These are phyloP conservation scores for Trichoderma erinaceum DNA, from an alignment of 495 filamentous ascomycete genomes.

Conservation along the genomic window DNA sequence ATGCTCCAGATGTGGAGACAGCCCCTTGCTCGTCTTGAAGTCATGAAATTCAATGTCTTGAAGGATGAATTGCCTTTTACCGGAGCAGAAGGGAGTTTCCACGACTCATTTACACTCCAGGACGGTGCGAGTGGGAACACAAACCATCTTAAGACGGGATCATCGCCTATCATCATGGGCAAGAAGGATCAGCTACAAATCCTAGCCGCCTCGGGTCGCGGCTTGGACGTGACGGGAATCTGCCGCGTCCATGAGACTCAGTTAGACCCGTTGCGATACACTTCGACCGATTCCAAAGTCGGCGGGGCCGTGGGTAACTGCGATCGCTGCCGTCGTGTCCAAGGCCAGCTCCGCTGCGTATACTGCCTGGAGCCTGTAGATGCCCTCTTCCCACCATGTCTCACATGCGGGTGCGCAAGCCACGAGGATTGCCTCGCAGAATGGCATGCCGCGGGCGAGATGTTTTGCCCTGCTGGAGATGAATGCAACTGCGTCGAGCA, in stretches of 20 bases:
- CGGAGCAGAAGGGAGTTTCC: slow-evolving; percentile 24
- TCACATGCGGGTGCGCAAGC: slow-evolving; percentile 54
- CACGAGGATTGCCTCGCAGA: slow-evolving; percentile 50
- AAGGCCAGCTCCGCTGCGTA: slow-evolving; percentile 51
- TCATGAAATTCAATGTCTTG: slow-evolving; percentile 74
- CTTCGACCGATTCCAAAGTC: slow-evolving; percentile 22
- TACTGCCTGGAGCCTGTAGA: slow-evolving; percentile 54
- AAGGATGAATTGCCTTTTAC: slow-evolving; percentile 33
- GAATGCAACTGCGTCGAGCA: slow-evolving; percentile 43
- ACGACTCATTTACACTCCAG: slow-evolving; percentile 27
- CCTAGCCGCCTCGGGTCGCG: slow-evolving; percentile 36
- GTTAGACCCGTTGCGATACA: slow-evolving; percentile 43
- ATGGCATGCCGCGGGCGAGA: slow-evolving; percentile 44
- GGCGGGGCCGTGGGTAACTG: slow-evolving; percentile 52
- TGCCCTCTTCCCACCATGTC: slow-evolving; percentile 51
- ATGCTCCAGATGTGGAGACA: slow-evolving; percentile 79
- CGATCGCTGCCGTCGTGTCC: slow-evolving; percentile 39
- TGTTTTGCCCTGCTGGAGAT: slow-evolving; percentile 43
- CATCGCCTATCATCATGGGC: slow-evolving; percentile 42
- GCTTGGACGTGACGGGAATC: slow-evolving; percentile 54
- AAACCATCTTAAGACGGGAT: slow-evolving; percentile 21
- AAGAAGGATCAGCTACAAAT: slow-evolving; percentile 39
- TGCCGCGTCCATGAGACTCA: slow-evolving; percentile 52
- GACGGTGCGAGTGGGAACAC: slow-evolving; percentile 17
- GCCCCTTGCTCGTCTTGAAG: slow-evolving; percentile 65